These are phyloP conservation scores for Eucommia ulmoides DNA, from an alignment of 257 asterid genomes.

Conservation along the genomic window DNA sequence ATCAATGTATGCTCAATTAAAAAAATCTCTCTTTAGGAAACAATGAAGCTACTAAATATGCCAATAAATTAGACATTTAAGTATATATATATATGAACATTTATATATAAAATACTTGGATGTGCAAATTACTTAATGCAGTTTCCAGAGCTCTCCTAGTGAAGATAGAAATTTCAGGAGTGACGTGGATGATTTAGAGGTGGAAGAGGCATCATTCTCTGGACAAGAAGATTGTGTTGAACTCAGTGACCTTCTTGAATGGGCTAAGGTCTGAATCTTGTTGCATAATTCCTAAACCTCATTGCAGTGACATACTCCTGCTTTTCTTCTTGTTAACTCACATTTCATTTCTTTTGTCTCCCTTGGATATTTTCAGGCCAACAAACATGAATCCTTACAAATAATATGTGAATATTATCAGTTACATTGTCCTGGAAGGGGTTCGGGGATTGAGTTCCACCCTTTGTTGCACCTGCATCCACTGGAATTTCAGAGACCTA, in stretches of 20 bases:
- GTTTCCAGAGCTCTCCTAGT: slow-evolving; percentile 77
- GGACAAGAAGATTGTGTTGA: slow-evolving; percentile 79
- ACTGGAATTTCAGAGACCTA: slow-evolving; percentile 72
- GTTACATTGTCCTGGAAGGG: slow-evolving; percentile 56
- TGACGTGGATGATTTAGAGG: slow-evolving; percentile 63
- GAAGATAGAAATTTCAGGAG: slow-evolving; percentile 70
- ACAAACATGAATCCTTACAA: slow-evolving; percentile 72
- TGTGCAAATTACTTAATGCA: slow-evolving; percentile 16
- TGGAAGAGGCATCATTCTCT: slow-evolving; percentile 85
- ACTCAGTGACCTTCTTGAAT: slow-evolving; percentile 71
- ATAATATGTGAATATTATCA: slow-evolving; percentile 75
- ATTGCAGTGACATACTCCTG: background rate
- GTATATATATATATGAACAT: no score
- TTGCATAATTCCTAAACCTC: slow-evolving; percentile 4
- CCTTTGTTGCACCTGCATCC: slow-evolving; percentile 95
- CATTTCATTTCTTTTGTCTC: background rate
- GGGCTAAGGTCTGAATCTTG: slow-evolving; percentile 77
- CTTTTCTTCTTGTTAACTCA: background rate
- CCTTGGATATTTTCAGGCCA: slow-evolving; percentile 35
- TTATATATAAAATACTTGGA: no score
- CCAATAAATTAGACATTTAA: no score
- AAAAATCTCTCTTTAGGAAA: no score
- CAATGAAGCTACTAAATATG: no score
- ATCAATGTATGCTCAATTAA: no score
- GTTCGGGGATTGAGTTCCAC: slow-evolving; percentile 69